phyloP scores from a whole-genome alignment of 208 protist species.

The Leishmania guyanensis region DNA sequence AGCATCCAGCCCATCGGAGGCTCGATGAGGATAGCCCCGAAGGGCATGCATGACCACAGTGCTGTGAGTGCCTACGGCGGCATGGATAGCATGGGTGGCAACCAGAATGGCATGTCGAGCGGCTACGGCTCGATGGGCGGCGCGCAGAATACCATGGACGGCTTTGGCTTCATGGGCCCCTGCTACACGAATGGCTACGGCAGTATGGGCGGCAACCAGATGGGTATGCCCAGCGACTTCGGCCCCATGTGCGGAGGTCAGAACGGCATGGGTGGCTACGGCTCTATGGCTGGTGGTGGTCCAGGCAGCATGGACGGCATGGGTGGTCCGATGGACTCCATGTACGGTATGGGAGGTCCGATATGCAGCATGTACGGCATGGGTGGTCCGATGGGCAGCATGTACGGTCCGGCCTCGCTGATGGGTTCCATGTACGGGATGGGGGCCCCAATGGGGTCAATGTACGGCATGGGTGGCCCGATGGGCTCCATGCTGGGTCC shows the following conservation, averaged over 20 bases:
- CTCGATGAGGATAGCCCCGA: slow-evolving; percentile 30
- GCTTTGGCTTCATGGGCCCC: slow-evolving; percentile 32
- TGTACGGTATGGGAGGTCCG: slow-evolving; percentile 21
- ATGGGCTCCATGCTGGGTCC: slow-evolving; percentile 21
- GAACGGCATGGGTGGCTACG: slow-evolving; percentile 15
- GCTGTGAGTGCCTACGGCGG: neutral
- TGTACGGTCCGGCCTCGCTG: slow-evolving; percentile 33
- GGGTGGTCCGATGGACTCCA: neutral
- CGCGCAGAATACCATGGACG: slow-evolving; percentile 12
- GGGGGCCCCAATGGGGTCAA: slow-evolving; percentile 14
- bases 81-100: slow-evolving; percentile 2
- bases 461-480: slow-evolving; percentile 37
- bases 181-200: slow-evolving; percentile 7
- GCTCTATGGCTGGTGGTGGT: slow-evolving; percentile 27
- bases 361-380: slow-evolving; percentile 30
- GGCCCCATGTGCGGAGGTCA: neutral
- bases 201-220: slow-evolving; percentile 10
- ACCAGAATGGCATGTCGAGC: slow-evolving; percentile 1
- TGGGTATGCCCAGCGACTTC: slow-evolving; percentile 16
- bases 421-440: slow-evolving; percentile 32
- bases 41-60: slow-evolving; percentile 1
- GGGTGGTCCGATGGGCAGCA: slow-evolving; percentile 26
- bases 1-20: slow-evolving; percentile 26
- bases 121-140: slow-evolving; percentile 11
- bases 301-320: slow-evolving; percentile 19